Base-by-base conservation (phyloP, 305 asterid genomes). In the Andrographis paniculata region DNA sequence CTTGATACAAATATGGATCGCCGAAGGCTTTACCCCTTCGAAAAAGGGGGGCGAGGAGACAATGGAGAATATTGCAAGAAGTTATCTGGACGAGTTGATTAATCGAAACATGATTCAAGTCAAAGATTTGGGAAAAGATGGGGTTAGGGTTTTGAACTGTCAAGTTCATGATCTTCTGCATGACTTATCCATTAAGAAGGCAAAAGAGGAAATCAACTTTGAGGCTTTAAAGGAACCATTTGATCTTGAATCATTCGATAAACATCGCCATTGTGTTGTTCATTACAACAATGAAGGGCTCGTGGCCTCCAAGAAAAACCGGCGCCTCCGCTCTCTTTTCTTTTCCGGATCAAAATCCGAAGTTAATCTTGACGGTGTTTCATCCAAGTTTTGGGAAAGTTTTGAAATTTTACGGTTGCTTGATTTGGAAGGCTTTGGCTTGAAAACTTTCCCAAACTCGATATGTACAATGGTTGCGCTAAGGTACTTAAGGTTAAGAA, bases 101-200 rank as follows among this genome's bases (percentile, higher is more conserved):
- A 8, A 41, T n/a, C 50, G 61, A 24, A 56, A 51, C 55, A 49
- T 66, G 68, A 28, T 61, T 14, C 46, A 56, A 56, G 51, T 56
- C 1, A 48, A 18, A 22, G 42, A 15, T 41, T 24, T 35, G 1
- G 28, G 11, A 8, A 39, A 47, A 20, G 42, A 47, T 27, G 47
- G 36, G n/a, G n/a, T n/a, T n/a, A 11, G 24, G 15, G 68, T 66
- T 8, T 40, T 31, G 35, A 45, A 12, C 16, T 60, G 53, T 16
- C 33, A 30, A 1, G 13, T 60, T 16, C 59, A 50, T 20, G 67
- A 60, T 31, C 52, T 60, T 48, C 43, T 56, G 4, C 43, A 33
- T 17, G 48, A 56, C 11, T 31, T 57, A 33, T 46, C 54, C 22
- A 22, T 45, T 15, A 42, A 12, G 19, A 42, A 51, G 39, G 72